Base-by-base conservation (phyloP, 805 yeast species). In the Barnettozyma pratensis region DNA sequence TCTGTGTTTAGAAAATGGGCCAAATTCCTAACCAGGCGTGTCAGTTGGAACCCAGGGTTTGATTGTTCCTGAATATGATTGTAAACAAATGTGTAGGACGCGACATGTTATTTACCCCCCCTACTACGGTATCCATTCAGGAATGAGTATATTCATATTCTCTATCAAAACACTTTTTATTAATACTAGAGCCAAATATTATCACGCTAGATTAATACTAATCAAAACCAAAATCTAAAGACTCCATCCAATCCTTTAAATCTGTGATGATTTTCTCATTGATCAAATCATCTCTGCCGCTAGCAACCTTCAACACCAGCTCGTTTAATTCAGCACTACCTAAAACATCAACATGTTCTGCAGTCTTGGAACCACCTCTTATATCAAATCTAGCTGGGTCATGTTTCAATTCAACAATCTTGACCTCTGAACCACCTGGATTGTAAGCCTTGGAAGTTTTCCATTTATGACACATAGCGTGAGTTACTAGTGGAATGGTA, bases 321-420 rank as follows among this genome's bases (percentile, higher is more conserved):
- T 94, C 99, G 63, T 94, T 94, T 63, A 94, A 71, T 61, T 85
- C 96, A 1, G 97, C 88, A 53, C 96, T 82, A 2, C 99, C 99
- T 42, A 94, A 72, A 42, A 94, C 91, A 63, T 94, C 99, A 30
- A 94, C 99, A 66, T 94, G 99, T 60, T 94, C 99, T 1, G 98
- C 97, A 1, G 97, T 92, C 63, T 86, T 87, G 9, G 97, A 95
- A 11, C 99, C 99, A 28, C 99, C 99, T 55, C 99, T 77, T 34
- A 94, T 87, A 69, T 94, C 99, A 59, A 87, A 90, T 55, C 87
- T 71, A 61, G 88, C 96, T 0, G 99, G 99, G 62, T 91, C 95
- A 61, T 94, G 97, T 59, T 79, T 77, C 71, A 94, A 85, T 68
- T 94, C 99, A 11, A 92, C 96, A 43, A 90, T 75, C 26, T 80